Evolutionary conservation across 257 asterid species (phyloP), one percentile per base, ranked within the genome.

Genomic region (Striga asiatica): DNA sequence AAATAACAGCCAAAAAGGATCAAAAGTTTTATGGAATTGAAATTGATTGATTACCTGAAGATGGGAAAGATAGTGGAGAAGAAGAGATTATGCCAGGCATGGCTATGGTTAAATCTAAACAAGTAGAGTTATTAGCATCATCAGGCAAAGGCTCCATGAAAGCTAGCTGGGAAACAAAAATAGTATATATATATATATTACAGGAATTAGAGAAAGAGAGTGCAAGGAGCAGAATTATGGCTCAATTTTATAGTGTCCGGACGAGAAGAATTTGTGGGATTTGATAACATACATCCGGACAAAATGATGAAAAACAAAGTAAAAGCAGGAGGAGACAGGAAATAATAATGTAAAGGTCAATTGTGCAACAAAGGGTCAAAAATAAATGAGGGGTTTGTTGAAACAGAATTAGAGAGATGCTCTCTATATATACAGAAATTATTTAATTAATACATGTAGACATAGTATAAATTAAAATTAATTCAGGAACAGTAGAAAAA

Each of bases 81-180:
- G 82, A 77, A 52, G 93, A 75, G 56, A 75, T 61, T 35, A 69
- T 66, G 54, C 78, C 80, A 1, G 88, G 88, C 51, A 82, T 66
- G 45, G 95, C 81, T 27, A 79, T 85, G 57, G 74, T 72, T 48
- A 85, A 55, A 66, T 85, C 95, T 77, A 85, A 71, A 58, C 71
- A 61, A 13, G 79, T 43, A 25, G 76, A 65, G 65, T 48, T 65
- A 17, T 61, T 49, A 23, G 77, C n/a, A n/a, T n/a, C n/a, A n/a
- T n/a, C 11, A 34, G 41, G 66, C 43, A 72, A 56, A 67, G 60
- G 37, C 53, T 75, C 82, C 95, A 81, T 81, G 24, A 61, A 17
- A 66, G 4, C n/a, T 1, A 50, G 27, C 64, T 52, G 60, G 50
- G n/a, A 45, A 34, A 38, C 11, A 3, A 28, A 2, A 35, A 29